Base-by-base conservation (phyloP, 345 rosid genomes). In the Eucalyptus rudis region DNA sequence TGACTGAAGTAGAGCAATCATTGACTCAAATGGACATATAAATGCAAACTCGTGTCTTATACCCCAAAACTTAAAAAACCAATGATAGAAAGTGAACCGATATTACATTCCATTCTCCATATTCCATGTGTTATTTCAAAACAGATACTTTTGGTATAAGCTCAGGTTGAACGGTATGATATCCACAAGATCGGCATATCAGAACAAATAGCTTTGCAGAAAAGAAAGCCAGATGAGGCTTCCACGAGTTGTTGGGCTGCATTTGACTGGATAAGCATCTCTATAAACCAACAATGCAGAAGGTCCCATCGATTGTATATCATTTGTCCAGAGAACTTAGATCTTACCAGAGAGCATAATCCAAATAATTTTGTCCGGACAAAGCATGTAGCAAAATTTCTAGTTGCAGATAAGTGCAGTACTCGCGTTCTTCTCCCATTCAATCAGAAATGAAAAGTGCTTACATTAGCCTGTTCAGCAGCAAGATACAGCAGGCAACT, bases 401-500 rank as follows among this genome's bases (percentile, higher is more conserved):
- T 64, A 29, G 76, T 10, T 64, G 76, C 40, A 4, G 10, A 64
- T 64, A 64, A 64, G 22, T 64, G 76, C 40, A 64, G 76, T 64
- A n/a, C 11, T 64, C 5, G 11, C n/a, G 76, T n/a, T 15, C 31
- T 62, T 62, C 76, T 64, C 36, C 36, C 31, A n/a, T 64, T 64
- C 76, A 14, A 87, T 50, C 47, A 33, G 22, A 25, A 12, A 86
- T 64, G 58, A 88, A 76, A 20, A 76, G 31, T 76, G 92, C 96
- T 94, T 93, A 95, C 99, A 87, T 91, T 95, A 90, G 99, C 96
- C 86, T 93, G 96, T 92, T 96, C 94, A 76, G 97, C 97, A 51
- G 99, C 97, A 62, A 93, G 89, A 96, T 91, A 92, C 99, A 96
- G 89, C 95, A 93, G 54, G 99, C 93, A 91, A 97, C 96, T 92